These are phyloP conservation scores for Phaffomyces thermotolerans DNA, from an alignment of 805 yeast genomes.

Conservation along the genomic window DNA sequence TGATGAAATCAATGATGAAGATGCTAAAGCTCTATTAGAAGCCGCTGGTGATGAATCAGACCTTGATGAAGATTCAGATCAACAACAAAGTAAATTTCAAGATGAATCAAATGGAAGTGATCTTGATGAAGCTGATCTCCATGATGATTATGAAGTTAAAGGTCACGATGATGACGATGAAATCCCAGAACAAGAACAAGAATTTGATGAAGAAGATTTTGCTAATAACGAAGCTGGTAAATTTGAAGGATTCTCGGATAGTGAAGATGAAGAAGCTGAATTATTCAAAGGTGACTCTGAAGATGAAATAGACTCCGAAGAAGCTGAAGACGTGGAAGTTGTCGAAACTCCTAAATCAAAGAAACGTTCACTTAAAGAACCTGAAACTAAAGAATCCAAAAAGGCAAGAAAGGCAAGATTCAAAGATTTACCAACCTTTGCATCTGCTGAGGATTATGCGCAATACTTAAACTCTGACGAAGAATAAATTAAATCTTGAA, in stretches of 20 bases:
- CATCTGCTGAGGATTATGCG: slow-evolving; percentile 82
- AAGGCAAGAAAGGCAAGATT: slow-evolving; percentile 46
- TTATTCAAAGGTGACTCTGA: slow-evolving; percentile 31
- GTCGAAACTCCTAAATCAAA: slow-evolving; percentile 20
- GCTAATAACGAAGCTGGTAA: not conserved
- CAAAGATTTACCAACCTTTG: slow-evolving; percentile 74
- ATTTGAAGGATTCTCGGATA: slow-evolving; percentile 27
- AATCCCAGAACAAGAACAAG: slow-evolving; percentile 23
- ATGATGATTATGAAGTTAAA: slow-evolving; percentile 28
- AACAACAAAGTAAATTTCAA: too few species aligned
- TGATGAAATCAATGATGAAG: slow-evolving; percentile 29
- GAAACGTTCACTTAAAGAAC: slow-evolving; percentile 24
- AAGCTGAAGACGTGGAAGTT: slow-evolving; percentile 25
- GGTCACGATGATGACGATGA: slow-evolving; percentile 27
- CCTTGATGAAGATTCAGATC: slow-evolving; percentile 6
- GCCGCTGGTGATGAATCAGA: slow-evolving; percentile 14
- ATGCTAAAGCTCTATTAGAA: slow-evolving; percentile 36
- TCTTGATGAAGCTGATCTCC: slow-evolving; percentile 31
- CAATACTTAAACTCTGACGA: slow-evolving; percentile 56
- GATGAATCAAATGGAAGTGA: slow-evolving; percentile 12
- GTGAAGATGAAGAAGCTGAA: slow-evolving; percentile 31
- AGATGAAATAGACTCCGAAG: slow-evolving; percentile 25
- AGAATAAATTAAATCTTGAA: slow-evolving; percentile 33
- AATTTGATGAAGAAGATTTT: slow-evolving; percentile 19
- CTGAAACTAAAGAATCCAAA: slow-evolving; percentile 15